Evolutionary conservation across 306 rosid genomes (phyloP).

Genomic region (cucumber (Cucumis sativus)): DNA sequence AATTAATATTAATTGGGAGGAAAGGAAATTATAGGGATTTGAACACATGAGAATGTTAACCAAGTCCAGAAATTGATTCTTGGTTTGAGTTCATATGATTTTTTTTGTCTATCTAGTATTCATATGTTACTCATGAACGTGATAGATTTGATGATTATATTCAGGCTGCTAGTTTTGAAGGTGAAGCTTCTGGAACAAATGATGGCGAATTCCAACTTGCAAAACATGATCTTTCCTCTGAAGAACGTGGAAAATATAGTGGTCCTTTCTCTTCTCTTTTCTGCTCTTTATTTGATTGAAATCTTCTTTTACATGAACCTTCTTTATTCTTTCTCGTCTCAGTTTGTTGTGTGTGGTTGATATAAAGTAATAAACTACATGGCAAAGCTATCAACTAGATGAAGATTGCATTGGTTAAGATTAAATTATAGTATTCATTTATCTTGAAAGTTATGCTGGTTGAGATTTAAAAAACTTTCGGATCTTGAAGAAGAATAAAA

Average conservation of each 20-base stretch:
- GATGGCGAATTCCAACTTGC: conserved; percentile 67
- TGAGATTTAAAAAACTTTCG: neutral
- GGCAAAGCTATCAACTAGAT: neutral
- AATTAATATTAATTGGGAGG: too few relatives aligned
- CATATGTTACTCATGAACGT: neutral
- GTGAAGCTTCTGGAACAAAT: conserved; percentile 59
- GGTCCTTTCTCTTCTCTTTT: conserved; percentile 33
- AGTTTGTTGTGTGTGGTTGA: neutral
- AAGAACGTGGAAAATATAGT: conserved; percentile 77
- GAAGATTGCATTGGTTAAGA: neutral
- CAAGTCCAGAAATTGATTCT: neutral
- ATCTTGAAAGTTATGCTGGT: neutral
- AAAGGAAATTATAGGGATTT: too few relatives aligned
- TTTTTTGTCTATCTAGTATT: neutral
- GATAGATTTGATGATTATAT: neutral
- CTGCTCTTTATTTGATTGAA: conserved; percentile 2
- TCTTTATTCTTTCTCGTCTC: conserved; percentile 5
- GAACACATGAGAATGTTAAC: too few relatives aligned
- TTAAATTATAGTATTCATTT: neutral
- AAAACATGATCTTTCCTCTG: conserved; percentile 66
- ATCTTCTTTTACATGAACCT: neutral
- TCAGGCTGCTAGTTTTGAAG: conserved; percentile 88
- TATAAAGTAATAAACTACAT: neutral
- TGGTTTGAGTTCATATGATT: neutral
- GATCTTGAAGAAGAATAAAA: neutral